Evolutionary conservation across 2,329 filamentous ascomycete genomes (phyloP), one percentile per base, ranked within the genome.

Genomic region (Cladorrhinum sp.): DNA sequence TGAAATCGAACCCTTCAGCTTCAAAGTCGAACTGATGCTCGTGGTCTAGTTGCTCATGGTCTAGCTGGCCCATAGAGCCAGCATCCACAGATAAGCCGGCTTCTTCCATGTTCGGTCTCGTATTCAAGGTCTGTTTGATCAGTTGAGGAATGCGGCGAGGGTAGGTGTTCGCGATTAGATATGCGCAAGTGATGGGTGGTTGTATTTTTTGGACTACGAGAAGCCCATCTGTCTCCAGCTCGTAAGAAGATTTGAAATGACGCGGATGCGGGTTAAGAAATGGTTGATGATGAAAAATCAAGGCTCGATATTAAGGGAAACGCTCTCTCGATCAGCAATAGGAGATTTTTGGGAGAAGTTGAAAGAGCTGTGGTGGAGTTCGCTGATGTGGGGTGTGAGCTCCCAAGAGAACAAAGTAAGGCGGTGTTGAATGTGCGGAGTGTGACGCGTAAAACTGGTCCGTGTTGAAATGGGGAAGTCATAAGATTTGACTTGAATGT

Each of bases 1-100:
- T 68, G 32, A 74, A 70, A 32, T 74, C 72, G 51, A 72, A 68
- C 6, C 72, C 69, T 20, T 75, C 73, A 5, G 60, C 64, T 5
- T 59, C 61, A 10, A 69, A 59, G 25, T 66, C 65, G 7, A 67
- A 24, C n/a, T 62, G 54, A 29, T 62, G 62, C 29, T 60, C 63
- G 27, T 36, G 54, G 3, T 62, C 57, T 9, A 45, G 41, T 45
- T 45, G 41, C 27, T 66, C 64, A 10, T 27, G 58, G 13, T 55
- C 63, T 12, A 63, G 27, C 32, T 60, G 63, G n/a, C 57, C 64
- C 23, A 56, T 32, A 24, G 59, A 36, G 20, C 61, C 59, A 27
- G 50, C 41, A 16, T 62, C 62, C 10, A 62, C 53, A 16, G 56
- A 58, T 18, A 63, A 24, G 25, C 51, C 60, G 25, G 59, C 60